phyloP scores from a whole-genome alignment of 2,329 filamentous ascomycete genomes.

The Thielaviopsis populi region DNA sequence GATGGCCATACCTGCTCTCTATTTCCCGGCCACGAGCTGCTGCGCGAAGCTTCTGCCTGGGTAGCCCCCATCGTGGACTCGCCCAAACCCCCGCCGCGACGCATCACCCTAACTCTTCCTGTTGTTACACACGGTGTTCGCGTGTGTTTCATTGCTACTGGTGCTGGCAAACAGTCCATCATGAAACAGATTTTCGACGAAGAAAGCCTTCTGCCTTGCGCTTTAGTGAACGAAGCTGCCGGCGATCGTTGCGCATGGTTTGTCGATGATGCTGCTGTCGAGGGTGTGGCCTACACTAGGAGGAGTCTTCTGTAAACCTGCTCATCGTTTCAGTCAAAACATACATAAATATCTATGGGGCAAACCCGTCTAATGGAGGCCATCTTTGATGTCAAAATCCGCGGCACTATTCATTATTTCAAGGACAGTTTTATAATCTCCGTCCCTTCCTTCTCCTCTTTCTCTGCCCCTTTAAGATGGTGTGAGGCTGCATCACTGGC shows the following conservation, averaged over 20 bases:
- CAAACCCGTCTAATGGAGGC: background rate
- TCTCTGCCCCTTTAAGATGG: background rate
- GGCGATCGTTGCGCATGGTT: slow-evolving; percentile 93
- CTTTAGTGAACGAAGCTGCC: slow-evolving; percentile 69
- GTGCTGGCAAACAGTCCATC: slow-evolving; percentile 76
- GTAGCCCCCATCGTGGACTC: slow-evolving; percentile 84
- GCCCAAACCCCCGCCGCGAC: slow-evolving; percentile 79
- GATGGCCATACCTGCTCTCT: slow-evolving; percentile 96
- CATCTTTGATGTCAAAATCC: background rate
- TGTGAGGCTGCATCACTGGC: background rate
- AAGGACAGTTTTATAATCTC: background rate
- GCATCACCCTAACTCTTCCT: slow-evolving; percentile 84
- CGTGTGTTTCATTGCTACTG: slow-evolving; percentile 85
- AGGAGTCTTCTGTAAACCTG: slow-evolving; percentile 42
- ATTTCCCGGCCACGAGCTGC: slow-evolving; percentile 76
- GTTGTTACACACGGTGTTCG: slow-evolving; percentile 77
- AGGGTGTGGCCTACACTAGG: slow-evolving; percentile 70
- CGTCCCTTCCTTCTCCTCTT: background rate
- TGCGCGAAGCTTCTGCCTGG: slow-evolving; percentile 81
- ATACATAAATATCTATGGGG: background rate
- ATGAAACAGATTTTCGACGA: slow-evolving; percentile 88
- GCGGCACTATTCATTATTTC: background rate
- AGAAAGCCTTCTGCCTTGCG: slow-evolving; percentile 65
- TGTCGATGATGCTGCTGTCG: slow-evolving; percentile 69
- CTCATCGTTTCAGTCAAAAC: background rate